These are phyloP conservation scores for Cadophora sp. DNA, from an alignment of 2,329 filamentous ascomycete genomes.

Conservation along the genomic window DNA sequence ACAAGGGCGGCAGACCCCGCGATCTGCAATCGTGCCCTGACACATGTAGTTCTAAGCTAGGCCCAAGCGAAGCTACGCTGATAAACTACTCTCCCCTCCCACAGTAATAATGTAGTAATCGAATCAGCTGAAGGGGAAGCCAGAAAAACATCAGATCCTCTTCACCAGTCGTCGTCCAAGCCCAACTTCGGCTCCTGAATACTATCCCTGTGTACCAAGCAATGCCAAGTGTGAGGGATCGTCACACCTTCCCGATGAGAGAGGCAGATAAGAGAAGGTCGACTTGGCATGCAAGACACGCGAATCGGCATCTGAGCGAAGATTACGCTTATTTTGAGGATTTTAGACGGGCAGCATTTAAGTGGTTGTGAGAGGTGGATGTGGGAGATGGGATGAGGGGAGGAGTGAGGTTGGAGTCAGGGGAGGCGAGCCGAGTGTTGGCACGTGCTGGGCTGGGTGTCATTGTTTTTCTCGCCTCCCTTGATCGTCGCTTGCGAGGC, in stretches of 20 bases:
- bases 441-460: not conserved
- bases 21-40: not conserved
- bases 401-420: not conserved
- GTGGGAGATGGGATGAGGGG: conserved; percentile 8
- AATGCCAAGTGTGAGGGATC: conserved; percentile 13
- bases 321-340: not conserved
- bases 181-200: not conserved
- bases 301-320: not conserved
- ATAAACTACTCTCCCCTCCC: not conserved
- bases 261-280: not conserved
- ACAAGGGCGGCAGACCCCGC: not conserved
- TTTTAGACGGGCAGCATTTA: not conserved
- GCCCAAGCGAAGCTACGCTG: not conserved
- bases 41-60: not conserved
- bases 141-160: not conserved
- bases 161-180: not conserved
- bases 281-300: conserved; percentile 16
- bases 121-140: not conserved
- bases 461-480: not conserved
- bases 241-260: conserved; percentile 13
- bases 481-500: conserved; percentile 9
- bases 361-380: not conserved
- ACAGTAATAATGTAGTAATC: not conserved
- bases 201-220: conserved; percentile 12
- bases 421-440: not conserved